Evolutionary conservation across 2,329 filamentous ascomycete species (phyloP).

Genomic region (Fusarium lyarnte): DNA sequence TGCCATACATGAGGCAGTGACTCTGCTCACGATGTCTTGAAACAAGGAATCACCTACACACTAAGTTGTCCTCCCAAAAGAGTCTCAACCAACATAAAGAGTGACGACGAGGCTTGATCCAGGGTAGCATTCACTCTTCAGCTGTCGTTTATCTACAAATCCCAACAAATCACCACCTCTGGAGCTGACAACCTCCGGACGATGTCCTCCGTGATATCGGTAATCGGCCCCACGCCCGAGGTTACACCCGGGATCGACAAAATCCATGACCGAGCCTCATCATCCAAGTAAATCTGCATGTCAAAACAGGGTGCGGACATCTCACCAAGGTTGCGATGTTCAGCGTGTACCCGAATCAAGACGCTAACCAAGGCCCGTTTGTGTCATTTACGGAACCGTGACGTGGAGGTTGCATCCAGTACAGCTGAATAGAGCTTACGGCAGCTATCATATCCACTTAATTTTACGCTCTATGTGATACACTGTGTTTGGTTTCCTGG

Average conservation of each 20-base stretch:
- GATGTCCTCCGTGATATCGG: constrained; percentile 11
- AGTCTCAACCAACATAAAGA: neutral
- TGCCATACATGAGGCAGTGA: neutral
- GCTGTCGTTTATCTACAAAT: neutral
- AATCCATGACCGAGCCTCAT: constrained; percentile 29
- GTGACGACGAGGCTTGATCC: neutral
- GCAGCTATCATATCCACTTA: neutral
- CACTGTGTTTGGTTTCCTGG: neutral
- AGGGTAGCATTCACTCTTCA: neutral
- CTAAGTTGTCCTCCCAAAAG: neutral
- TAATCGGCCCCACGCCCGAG: constrained; percentile 27
- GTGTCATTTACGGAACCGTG: constrained; percentile 25
- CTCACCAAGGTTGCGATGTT: neutral
- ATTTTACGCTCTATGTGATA: neutral
- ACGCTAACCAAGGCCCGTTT: neutral
- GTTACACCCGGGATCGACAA: constrained; percentile 22
- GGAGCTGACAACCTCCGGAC: constrained; percentile 9
- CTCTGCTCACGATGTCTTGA: neutral
- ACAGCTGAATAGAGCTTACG: neutral
- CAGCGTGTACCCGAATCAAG: neutral
- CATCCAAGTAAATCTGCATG: neutral
- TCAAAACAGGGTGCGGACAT: neutral
- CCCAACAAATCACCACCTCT: neutral
- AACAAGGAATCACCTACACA: neutral
- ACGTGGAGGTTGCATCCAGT: constrained; percentile 7